These are phyloP conservation scores for Phytophthora ohioensis DNA, from an alignment of 352 stramenopile species.

Conservation along the genomic window DNA sequence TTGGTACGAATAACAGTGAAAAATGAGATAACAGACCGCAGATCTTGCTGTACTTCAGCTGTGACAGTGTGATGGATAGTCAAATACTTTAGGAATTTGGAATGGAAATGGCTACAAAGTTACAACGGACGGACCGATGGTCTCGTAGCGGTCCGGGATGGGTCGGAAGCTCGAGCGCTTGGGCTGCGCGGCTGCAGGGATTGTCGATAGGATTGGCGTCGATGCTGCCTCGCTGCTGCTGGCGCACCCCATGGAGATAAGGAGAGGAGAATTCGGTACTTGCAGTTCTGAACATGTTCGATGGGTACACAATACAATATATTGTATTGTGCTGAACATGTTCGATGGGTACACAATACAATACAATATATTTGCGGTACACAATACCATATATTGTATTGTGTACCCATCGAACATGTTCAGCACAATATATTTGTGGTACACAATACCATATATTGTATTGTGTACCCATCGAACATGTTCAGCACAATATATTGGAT, in stretches of 20 bases:
- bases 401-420: too few relatives aligned
- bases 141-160: constrained; percentile 71
- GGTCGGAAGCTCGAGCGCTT: constrained; percentile 44
- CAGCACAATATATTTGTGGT: too few relatives aligned
- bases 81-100: not conserved
- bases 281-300: not conserved
- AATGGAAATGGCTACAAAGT: not conserved
- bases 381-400: too few relatives aligned
- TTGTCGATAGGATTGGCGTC: constrained; percentile 2
- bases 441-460: too few relatives aligned
- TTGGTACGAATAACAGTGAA: not conserved
- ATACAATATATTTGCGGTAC: too few relatives aligned
- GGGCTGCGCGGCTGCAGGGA: not conserved
- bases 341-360: too few relatives aligned
- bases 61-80: not conserved
- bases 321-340: too few relatives aligned
- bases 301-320: constrained; percentile 7
- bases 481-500: too few relatives aligned
- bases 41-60: constrained; percentile 54
- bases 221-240: constrained; percentile 19
- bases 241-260: constrained; percentile 27
- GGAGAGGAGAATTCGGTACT: too few relatives aligned
- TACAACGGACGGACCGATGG: constrained; percentile 39
- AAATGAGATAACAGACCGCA: constrained; percentile 26
- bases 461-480: too few relatives aligned